Conservation (phyloP, 805 yeast genomes). For the Myxozyma vanderwaltii region DNA sequence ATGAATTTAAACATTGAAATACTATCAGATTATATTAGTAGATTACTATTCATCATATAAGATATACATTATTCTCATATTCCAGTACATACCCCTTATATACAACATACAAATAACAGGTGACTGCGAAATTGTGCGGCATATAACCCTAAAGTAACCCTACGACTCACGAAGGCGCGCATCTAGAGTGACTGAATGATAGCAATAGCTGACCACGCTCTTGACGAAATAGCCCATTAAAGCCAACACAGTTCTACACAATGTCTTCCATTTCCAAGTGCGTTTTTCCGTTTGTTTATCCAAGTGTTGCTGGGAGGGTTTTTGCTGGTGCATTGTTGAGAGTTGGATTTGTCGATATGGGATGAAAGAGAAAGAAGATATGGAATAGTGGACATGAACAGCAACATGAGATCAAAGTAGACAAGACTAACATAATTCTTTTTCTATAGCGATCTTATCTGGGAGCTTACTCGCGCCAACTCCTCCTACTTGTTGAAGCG, state of each 20-base stretch:
- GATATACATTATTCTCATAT: too few species aligned
- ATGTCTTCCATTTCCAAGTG: constrained; percentile 31
- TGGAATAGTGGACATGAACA: background rate
- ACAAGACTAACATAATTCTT: too few species aligned
- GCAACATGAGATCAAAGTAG: too few species aligned
- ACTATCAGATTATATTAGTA: too few species aligned
- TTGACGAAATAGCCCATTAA: background rate
- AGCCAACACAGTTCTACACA: background rate
- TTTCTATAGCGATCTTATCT: constrained; percentile 50
- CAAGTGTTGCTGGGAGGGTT: background rate
- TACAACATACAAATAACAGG: background rate
- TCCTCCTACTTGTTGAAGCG: constrained; percentile 53
- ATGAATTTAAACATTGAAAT: too few species aligned
- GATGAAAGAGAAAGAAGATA: too few species aligned
- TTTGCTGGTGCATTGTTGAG: background rate
- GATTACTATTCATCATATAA: too few species aligned
- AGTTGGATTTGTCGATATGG: too few species aligned
- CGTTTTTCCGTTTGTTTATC: background rate
- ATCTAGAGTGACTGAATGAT: background rate
- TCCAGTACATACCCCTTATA: too few species aligned
- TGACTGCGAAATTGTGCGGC: constrained; percentile 18
- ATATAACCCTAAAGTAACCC: constrained; percentile 4
- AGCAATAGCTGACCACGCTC: background rate
- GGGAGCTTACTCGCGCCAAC: constrained; percentile 55
- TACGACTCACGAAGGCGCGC: constrained; percentile 2